Evolutionary conservation across 345 rosid species (phyloP), one percentile per base, ranked within the genome.

Genomic region (Gossypium mustelinum): DNA sequence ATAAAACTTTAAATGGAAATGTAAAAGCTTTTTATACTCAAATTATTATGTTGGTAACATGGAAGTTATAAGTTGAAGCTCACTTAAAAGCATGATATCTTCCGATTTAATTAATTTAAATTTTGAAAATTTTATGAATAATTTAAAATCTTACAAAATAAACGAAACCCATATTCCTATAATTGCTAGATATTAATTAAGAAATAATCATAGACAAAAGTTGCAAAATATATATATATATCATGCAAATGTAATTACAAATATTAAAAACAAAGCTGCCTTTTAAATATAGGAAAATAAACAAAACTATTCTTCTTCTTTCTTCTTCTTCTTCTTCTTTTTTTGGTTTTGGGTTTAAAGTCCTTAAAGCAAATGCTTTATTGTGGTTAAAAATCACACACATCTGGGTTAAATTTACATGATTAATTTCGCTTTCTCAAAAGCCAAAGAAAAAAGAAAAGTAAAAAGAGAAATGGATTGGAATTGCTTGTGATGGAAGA

Each of bases 401-500:
- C 14, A 48, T 65, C 45, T 34, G 43, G 57, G 69, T 75, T 68
- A 68, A 68, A 7, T n/a, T 47, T 17, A 12, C 8, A n/a, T 2
- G 3, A 20, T 57, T 24, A 22, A 9, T 57, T 24, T 72, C 78
- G 84, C 80, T 82, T 57, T 82, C 7, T 39, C 57, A 29, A 77
- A 60, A 77, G 61, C 79, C 0, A 29, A 82, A 85, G 11, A 57
- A 14, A 52, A 52, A 4, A 20, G 22, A 20, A 14, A 52, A 22
- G 6, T 57, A 22, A 80, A 34, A 34, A 56, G 50, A 25, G 44
- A 68, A 13, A 7, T 20, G 24, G 12, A 14, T 76, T 66, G 80
- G 77, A 79, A 79, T 82, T 82, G 89, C 83, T 86, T 84, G 84
- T 51, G 80, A 81, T 81, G 58, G 80, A 86, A 82, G 89, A 61